These are phyloP conservation scores for Flaveria bidentis DNA, from an alignment of 129 eudicot genomes.

Conservation along the genomic window DNA sequence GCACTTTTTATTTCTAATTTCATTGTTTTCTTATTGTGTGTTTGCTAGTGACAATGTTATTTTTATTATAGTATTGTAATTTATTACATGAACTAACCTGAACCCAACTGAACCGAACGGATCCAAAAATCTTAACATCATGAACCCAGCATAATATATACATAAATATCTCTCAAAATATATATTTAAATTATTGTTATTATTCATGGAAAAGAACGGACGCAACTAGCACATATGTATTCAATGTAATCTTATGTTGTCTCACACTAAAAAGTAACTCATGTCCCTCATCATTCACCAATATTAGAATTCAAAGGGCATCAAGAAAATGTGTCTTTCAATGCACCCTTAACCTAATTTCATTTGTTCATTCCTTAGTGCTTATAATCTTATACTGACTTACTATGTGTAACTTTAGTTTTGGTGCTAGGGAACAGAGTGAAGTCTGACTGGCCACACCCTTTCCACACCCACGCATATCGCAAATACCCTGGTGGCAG, in stretches of 20 bases:
- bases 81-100: no score
- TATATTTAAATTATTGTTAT: no score
- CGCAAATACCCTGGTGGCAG: slow-evolving; percentile 3
- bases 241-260: background rate
- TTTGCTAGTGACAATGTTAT: no score
- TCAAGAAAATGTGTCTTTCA: background rate
- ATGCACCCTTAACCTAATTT: background rate
- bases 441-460: slow-evolving; percentile 18
- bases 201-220: no score
- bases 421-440: slow-evolving; percentile 14
- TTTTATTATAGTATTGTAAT: no score
- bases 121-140: no score
- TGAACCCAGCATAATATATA: no score
- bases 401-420: background rate
- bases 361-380: background rate
- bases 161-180: no score
- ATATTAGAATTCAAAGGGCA: background rate
- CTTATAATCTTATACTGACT: background rate
- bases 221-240: no score
- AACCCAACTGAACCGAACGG: no score
- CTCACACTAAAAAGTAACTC: background rate
- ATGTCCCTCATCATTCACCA: background rate
- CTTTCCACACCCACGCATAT: background rate
- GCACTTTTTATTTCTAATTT: no score
- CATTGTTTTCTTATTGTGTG: no score